phyloP scores from a whole-genome alignment of 2,329 filamentous ascomycete species.

The Penicillium sp. region DNA sequence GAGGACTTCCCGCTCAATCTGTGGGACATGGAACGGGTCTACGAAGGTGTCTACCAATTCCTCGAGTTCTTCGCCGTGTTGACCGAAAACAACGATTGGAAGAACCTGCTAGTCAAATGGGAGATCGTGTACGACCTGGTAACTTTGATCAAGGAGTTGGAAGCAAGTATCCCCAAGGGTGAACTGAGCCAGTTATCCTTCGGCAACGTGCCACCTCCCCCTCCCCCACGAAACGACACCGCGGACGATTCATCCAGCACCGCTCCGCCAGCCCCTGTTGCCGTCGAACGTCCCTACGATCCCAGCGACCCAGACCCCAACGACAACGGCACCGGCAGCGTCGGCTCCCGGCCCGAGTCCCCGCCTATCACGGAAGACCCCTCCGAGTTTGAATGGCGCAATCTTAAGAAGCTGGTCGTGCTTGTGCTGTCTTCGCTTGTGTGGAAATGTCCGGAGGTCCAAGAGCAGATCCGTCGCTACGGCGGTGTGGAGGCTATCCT shows the following conservation, averaged over 20 bases:
- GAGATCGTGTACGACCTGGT: conserved; percentile 86
- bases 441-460: conserved; percentile 79
- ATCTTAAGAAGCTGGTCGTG: conserved; percentile 89
- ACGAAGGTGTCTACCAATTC: conserved; percentile 90
- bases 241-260: conserved; percentile 33
- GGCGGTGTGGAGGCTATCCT: conserved; percentile 84
- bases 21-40: conserved; percentile 97
- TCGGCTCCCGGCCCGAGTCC: conserved; percentile 44
- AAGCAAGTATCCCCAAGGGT: conserved; percentile 81
- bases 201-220: conserved; percentile 25
- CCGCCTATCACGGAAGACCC: conserved; percentile 58
- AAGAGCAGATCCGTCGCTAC: conserved; percentile 79
- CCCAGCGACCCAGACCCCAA: conserved; percentile 40
- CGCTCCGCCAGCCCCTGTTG: conserved; percentile 38
- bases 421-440: conserved; percentile 84
- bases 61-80: conserved; percentile 89
- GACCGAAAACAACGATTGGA: conserved; percentile 78
- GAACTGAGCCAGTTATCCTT: conserved; percentile 51
- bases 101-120: conserved; percentile 83
- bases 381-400: conserved; percentile 67
- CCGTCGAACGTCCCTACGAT: conserved; percentile 66
- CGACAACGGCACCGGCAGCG: conserved; percentile 37
- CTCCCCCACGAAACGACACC: conserved; percentile 29
- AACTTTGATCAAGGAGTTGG: conserved; percentile 78
- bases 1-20: conserved; percentile 90